These are phyloP conservation scores for Dactylonectria estremocensis DNA, from an alignment of 2,329 filamentous ascomycete species.

Conservation along the genomic window DNA sequence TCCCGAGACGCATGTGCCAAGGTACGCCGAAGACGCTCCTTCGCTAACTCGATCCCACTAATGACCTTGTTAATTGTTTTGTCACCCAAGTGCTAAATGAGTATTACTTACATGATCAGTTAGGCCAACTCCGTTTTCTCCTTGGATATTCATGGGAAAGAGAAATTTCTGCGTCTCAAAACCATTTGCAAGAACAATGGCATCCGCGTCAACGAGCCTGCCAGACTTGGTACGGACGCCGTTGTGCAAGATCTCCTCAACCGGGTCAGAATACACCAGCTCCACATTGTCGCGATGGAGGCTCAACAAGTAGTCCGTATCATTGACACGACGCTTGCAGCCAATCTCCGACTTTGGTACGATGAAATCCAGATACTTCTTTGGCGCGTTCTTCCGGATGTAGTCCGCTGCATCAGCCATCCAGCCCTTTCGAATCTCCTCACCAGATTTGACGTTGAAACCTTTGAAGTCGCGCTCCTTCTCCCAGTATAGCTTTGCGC, in stretches of 20 bases:
- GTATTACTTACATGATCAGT: conserved; percentile 57
- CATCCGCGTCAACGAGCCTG: conserved; percentile 44
- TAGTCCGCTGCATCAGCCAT: conserved; percentile 42
- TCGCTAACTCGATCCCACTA: conserved; percentile 45
- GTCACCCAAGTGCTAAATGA: accelerated
- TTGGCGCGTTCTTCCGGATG: conserved; percentile 45
- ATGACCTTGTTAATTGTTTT: conserved; percentile 36
- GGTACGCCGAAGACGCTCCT: conserved; percentile 57
- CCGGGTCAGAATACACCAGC: conserved; percentile 43
- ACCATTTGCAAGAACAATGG: conserved; percentile 64
- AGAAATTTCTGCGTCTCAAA: conserved; percentile 64
- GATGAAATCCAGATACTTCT: conserved; percentile 49
- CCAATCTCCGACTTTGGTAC: conserved; percentile 53
- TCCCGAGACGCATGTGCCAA: conserved; percentile 62
- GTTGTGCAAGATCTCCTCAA: conserved; percentile 31
- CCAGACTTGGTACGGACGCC: conserved; percentile 40
- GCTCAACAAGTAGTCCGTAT: conserved; percentile 52
- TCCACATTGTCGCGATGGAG: conserved; percentile 51
- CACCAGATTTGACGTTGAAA: conserved; percentile 37
- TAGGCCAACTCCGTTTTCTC: conserved; percentile 57
- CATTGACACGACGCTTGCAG: conserved; percentile 55
- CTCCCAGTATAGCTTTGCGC: conserved; percentile 40
- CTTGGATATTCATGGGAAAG: conserved; percentile 62
- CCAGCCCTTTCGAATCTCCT: conserved; percentile 36
- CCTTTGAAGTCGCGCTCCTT: conserved; percentile 44